Base-by-base conservation (phyloP, 371 early-diverging fungal species). In the Mucor saturninus region DNA sequence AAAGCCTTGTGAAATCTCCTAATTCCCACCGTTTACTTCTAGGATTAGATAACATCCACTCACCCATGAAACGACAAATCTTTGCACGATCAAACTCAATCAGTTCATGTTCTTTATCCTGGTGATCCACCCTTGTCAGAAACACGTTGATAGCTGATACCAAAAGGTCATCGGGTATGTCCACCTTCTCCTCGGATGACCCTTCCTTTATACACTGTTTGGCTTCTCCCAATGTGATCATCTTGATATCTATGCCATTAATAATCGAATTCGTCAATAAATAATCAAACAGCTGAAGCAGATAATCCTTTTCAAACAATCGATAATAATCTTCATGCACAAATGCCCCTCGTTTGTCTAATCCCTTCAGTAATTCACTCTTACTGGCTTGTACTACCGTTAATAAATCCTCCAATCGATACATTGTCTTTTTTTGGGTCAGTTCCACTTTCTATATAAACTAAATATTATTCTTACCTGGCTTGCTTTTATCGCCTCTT, bases 331-430 rank as follows among this genome's bases (percentile, higher is more conserved):
- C 79, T 50, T 81, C 67, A 7, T 82, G 52, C 31, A 64, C 64
- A 63, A 85, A 71, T 9, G 76, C 84, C 7, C 77, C 61, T 28
- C 77, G 51, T 30, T 48, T 62, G 32, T 74, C 59, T 30, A 87
- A 64, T 15, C 72, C 85, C 35, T 53, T 50, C 11, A 54, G 21
- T 5, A 87, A 37, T 57, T 87, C 84, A 4, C 32, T 49, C 50
- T 79, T 77, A 61, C 85, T 84, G 5, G 86, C 85, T 68, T 87
- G 87, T 6, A 87, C 69, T 4, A 72, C 59, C 7, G 79, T 75
- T 13, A 72, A 42, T 8, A 86, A 54, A 14, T 68, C 68, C 2
- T 68, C 50, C 13, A 64, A 68, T 0, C 70, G 73, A 62, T 80
- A 76, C 10, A 74, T 43, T 15, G 43, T 54, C 76, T 77, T 14